Base-by-base conservation (phyloP, 495 filamentous ascomycete genomes). In the Penicillium parvum region DNA sequence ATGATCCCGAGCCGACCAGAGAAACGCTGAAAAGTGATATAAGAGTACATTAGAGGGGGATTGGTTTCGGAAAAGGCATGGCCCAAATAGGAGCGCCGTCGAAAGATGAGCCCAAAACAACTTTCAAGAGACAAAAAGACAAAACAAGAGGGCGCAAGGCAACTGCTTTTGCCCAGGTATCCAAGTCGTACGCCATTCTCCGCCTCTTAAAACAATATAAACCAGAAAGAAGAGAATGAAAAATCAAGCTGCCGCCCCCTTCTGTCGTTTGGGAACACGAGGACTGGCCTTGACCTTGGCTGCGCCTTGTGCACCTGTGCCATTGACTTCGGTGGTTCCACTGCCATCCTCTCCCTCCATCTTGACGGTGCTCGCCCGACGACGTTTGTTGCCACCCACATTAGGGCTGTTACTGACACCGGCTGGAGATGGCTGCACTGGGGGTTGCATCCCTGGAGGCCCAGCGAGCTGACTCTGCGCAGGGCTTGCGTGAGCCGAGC, bases 401-500 rank as follows among this genome's bases (percentile, higher is more conserved):
- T 83, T 85, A 7, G 90, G 90, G 39, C 88, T 94, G 3, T 90
- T 91, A 57, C 87, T 94, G 5, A 86, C 84, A 51, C 85, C 90
- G 3, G 81, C 80, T 47, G 82, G 82, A n/a, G 76, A 84, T n/a
- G 64, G 73, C 43, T 72, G 77, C 32, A 75, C 72, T 60, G 86
- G 82, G 51, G 81, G 86, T 43, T 82, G 84, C 81, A 95, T 90
- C 19, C 75, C 76, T 7, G 71, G 65, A 16, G 68, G 66, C 10
- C 64, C 64, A 18, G 58, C 52, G 32, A 71, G 53, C 28, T 72
- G 64, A 32, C 60, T 69, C 43, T 70, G 69, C 11, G 65, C 71
- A 15, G 69, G 72, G 43, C 71, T 73, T 11, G 71, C 58, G 17
- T 75, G 69, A 1, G 65, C 71, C 7, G 74, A 75, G 7, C 64